Evolutionary conservation across 2,329 filamentous ascomycete species (phyloP), one percentile per base, ranked within the genome.

Genomic region (Sclerotinia subarctica): DNA sequence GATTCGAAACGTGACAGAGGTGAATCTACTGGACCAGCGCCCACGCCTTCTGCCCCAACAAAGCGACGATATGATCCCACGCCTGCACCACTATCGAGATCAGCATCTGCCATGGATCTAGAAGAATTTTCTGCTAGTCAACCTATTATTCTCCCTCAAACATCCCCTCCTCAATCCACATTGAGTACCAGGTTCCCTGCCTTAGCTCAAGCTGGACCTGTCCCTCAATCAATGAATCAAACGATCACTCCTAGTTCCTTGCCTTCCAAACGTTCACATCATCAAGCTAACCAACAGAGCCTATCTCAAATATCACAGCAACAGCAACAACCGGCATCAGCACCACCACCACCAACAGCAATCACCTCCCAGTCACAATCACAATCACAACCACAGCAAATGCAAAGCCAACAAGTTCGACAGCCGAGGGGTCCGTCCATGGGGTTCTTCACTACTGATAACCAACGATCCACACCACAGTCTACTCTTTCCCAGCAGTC

Each of bases 11-110:
- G 81, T 65, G 71, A 75, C 11, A 79, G 84, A 65, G 86, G 86
- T 57, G 87, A 90, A 77, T 84, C 84, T 73, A 80, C 84, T 65
- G 88, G 87, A 1, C 82, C 85, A 29, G 85, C 87, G 47, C 88
- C 88, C 10, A 80, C 81, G n/a, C 85, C 85, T 32, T 83, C 83
- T 8, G 80, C 82, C 24, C 79, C 79, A 46, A 82, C 84, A 29
- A 83, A 85, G 72, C 81, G 81, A 75, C 80, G 82, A 62, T 84
- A 82, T 75, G 86, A 85, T 78, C 80, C 77, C 73, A 81, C 77
- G 67, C 74, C 78, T 6, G 75, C 77, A 10, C 72, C 78, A 26
- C 74, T 77, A 59, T 80, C 81, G 57, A 79, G 83, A 69, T 81
- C 84, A 70, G 83, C 82, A 32, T 81, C 83, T 68, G 80, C 83